Percentiles rank a stretch among this genome's conserved stretches.
phyloP scores from a whole-genome alignment of 2,329 filamentous ascomycete genomes.

The Trichoderma citrinoviride region DNA sequence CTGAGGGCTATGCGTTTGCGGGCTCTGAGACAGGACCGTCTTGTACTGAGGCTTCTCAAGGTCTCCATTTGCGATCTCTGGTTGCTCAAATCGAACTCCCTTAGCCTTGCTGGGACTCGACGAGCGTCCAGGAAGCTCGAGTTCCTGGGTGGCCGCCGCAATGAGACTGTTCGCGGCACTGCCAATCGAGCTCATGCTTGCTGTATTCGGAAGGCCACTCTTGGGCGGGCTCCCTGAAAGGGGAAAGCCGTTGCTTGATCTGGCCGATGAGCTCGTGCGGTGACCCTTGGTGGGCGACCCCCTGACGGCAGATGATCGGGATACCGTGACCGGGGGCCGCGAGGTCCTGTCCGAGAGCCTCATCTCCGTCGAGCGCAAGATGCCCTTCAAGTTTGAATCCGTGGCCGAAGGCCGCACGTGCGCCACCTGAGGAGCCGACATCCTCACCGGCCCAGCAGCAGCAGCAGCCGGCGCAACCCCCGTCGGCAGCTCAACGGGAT shows the following conservation, averaged over 20 bases:
- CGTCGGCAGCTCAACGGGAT: constrained; percentile 13
- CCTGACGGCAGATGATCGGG: constrained; percentile 22
- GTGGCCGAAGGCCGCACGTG: constrained; percentile 32
- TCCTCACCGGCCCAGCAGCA: constrained; percentile 9
- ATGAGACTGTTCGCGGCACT: constrained; percentile 44
- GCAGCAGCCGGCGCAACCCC: not conserved
- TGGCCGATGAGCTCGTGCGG: constrained; percentile 17
- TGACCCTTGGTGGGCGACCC: constrained; percentile 30
- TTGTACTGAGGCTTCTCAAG: not conserved
- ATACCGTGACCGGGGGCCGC: constrained; percentile 34
- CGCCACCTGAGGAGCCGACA: constrained; percentile 22
- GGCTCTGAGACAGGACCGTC: constrained; percentile 20
- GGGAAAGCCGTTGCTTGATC: constrained; percentile 23
- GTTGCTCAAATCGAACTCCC: constrained; percentile 31
- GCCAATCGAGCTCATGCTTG: constrained; percentile 33
- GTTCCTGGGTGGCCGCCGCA: constrained; percentile 36
- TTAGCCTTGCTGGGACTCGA: constrained; percentile 45
- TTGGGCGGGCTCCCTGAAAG: constrained; percentile 33
- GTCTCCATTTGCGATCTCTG: not conserved
- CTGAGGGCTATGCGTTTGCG: constrained; percentile 1
- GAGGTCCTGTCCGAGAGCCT: constrained; percentile 43
- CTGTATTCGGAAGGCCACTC: constrained; percentile 25
- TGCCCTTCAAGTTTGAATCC: constrained; percentile 50
- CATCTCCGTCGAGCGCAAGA: constrained; percentile 53
- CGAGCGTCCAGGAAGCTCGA: constrained; percentile 37